These are phyloP conservation scores for Daedalea quercina DNA, from an alignment of 768 basidiomycete species.

Conservation along the genomic window DNA sequence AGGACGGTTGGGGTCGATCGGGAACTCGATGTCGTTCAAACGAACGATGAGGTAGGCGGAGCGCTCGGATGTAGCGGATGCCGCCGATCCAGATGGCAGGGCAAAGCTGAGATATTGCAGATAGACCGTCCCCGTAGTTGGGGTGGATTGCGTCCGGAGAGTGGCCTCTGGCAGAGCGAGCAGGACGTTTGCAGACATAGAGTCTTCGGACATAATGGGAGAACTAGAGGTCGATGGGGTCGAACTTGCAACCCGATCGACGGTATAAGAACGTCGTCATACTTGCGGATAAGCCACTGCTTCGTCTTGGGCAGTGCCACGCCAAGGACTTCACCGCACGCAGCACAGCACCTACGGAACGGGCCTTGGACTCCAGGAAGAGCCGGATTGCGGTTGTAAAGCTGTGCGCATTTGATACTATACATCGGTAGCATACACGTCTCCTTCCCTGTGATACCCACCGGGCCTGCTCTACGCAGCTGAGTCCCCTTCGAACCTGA, in stretches of 20 bases:
- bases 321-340: no score
- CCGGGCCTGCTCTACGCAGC: background rate
- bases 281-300: no score
- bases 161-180: background rate
- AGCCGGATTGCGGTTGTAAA: background rate
- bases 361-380: background rate
- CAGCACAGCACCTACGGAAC: background rate
- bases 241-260: no score
- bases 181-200: background rate
- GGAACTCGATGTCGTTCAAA: conserved; percentile 47
- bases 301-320: no score
- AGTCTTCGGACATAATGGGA: background rate
- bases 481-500: conserved; percentile 50
- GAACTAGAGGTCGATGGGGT: background rate
- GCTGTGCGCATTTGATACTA: background rate
- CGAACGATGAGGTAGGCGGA: conserved; percentile 57
- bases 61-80: conserved; percentile 7
- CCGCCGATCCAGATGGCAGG: conserved; percentile 1
- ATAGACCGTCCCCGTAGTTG: background rate
- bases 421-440: background rate
- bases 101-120: background rate
- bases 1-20: conserved; percentile 49
- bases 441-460: background rate
- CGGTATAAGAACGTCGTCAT: no score
- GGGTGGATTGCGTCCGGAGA: background rate